Base-by-base conservation (phyloP, 352 stramenopile genomes). In the Pythium rhizo-oryzae region DNA sequence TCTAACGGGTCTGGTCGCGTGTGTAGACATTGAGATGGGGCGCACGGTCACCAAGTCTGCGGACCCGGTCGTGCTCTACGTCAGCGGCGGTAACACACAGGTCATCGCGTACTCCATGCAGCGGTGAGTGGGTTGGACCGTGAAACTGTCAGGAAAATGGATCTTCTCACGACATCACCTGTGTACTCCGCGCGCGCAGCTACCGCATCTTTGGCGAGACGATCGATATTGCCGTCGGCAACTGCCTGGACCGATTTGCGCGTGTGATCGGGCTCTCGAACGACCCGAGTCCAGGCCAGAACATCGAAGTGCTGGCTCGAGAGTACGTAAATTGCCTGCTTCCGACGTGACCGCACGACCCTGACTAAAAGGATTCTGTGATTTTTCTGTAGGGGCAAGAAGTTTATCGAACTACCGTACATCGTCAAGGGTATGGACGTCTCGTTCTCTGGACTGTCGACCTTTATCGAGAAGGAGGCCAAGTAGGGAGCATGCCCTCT, bases 171-270 rank as follows among this genome's bases (percentile, higher is more conserved):
- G 39, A 9, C 6, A 23, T 19, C 39, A 25, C 23, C 43, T 35
- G 21, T 57, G 19, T 28, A 41, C 62, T 18, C 28, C 6, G 6
- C 28, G 28, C 28, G 28, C 39, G n/a, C 30, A 90, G 96, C 53
- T 99, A 99, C 77, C 87, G 97, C 46, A 99, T 99, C 60, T 99
- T 99, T 80, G 98, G 98, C 33, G 98, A 99, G 84, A 99, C 98
- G 13, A 99, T 99, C 76, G 98, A 99, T 82, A 99, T 99, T 69
- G 98, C 98, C 6, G 97, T 99, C 24, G 98, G 98, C 39, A 99
- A 99, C 82, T 99, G 97, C 77, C 84, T 99, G 46, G 98, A 99
- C 85, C 89, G 98, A 35, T 99, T 99, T 75, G 96, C 96, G 33
- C 85, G 98, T 49, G 88, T 98, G 5, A 80, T 99, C 37, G 90